Conservation (phyloP, 2,329 filamentous ascomycete species). For the Basipetospora chlamydospora region DNA sequence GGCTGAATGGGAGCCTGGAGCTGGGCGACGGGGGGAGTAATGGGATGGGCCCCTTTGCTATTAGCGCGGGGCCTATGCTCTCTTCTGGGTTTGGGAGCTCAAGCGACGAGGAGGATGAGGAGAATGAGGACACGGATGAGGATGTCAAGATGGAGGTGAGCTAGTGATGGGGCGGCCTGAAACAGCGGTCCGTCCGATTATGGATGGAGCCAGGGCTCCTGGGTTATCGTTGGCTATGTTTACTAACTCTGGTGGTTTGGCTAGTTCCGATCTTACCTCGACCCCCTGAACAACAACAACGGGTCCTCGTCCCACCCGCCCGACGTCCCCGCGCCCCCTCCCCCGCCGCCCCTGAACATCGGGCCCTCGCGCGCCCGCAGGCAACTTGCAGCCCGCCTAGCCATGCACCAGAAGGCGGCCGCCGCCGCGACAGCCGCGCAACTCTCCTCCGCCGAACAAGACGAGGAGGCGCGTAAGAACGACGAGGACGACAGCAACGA, state of each 20-base stretch:
- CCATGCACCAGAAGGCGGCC: conserved; percentile 55
- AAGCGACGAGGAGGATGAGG: conserved; percentile 91
- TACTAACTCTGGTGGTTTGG: conserved; percentile 3
- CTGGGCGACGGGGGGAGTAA: conserved; percentile 45
- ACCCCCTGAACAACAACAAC: conserved; percentile 33
- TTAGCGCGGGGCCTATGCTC: conserved; percentile 60
- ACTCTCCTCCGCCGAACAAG: conserved; percentile 22
- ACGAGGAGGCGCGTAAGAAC: conserved; percentile 26
- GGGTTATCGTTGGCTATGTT: background rate
- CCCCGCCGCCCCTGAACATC: conserved; percentile 66
- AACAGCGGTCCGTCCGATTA: too few species aligned
- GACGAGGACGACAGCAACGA: conserved; percentile 20
- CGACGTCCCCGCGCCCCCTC: conserved; percentile 42
- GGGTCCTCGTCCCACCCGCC: conserved; percentile 36
- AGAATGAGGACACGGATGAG: conserved; percentile 73
- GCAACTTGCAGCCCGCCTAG: conserved; percentile 78
- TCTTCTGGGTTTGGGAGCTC: conserved; percentile 91
- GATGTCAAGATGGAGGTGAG: conserved; percentile 56
- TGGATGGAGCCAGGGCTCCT: conserved; percentile 30
- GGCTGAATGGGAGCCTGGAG: conserved; percentile 63
- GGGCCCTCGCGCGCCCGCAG: conserved; percentile 74
- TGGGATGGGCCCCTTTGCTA: conserved; percentile 57
- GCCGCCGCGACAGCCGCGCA: conserved; percentile 31
- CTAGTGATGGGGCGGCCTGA: conserved; percentile 47
- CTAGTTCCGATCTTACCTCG: conserved; percentile 46